A percentile compares a stretch with the other conserved stretches of the same genome.
Evolutionary conservation across 768 basidiomycete species (phyloP).

Genomic region (Roridomyces roridus): DNA sequence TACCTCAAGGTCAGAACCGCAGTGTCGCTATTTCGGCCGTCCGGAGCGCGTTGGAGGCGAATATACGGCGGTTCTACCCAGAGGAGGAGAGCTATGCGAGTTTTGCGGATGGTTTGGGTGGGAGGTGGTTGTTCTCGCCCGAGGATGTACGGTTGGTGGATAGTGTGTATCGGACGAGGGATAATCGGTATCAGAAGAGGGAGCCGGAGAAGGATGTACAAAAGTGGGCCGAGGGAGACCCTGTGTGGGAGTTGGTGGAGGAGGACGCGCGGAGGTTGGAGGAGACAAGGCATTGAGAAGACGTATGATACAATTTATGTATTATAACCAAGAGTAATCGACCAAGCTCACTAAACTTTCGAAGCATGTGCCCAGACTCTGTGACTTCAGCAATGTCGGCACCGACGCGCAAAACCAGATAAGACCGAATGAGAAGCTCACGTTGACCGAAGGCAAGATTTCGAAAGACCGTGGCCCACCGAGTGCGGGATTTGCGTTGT

Average conservation of each 20-base stretch:
- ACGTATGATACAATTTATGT: no score
- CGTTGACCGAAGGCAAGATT: no score
- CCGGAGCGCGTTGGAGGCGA: conserved; percentile 9
- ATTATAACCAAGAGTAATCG: no score
- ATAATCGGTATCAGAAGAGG: conserved; percentile 5
- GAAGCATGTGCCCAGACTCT: no score
- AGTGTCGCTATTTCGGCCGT: background rate
- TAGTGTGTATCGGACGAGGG: conserved; percentile 25
- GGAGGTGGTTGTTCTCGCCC: conserved; percentile 16
- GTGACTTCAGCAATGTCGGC: no score
- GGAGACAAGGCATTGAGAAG: no score
- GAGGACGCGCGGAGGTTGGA: background rate
- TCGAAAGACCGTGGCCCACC: no score
- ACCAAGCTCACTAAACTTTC: no score
- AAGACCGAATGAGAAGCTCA: no score
- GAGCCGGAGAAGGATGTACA: background rate
- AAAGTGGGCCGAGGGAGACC: conserved; percentile 14
- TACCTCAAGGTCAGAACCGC: background rate
- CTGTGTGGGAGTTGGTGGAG: conserved; percentile 15
- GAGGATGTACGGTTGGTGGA: conserved; percentile 23
- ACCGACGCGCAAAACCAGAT: no score
- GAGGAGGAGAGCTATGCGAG: conserved; percentile 7
- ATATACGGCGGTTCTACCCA: conserved; percentile 4
- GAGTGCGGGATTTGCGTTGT: no score
- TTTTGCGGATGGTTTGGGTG: conserved; percentile 5